A percentile compares a stretch with the other conserved stretches of the same genome.
Conservation (phyloP, 345 rosid genomes). For the Cardamine resedifolia region DNA sequence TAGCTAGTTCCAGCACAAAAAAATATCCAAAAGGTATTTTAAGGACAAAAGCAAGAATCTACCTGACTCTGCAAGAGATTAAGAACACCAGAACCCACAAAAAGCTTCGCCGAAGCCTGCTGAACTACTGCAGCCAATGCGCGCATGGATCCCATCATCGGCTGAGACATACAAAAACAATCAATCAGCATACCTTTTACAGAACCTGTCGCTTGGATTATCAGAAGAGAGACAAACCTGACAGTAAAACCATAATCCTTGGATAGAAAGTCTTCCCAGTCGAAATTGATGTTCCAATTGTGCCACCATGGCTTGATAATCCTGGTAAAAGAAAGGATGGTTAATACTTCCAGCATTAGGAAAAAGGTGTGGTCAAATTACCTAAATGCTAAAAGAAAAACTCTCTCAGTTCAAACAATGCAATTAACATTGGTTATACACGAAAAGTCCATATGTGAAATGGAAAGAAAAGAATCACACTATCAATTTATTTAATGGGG, state of each 20-base stretch:
- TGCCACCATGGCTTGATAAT: constrained; percentile 91
- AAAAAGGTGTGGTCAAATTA: constrained; percentile 3
- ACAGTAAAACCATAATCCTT: constrained; percentile 98
- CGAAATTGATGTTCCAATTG: constrained; percentile 98
- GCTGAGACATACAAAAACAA: constrained; percentile 50
- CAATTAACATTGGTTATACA: neutral
- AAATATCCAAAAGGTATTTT: neutral
- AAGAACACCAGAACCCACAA: constrained; percentile 84
- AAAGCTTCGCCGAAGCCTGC: constrained; percentile 76
- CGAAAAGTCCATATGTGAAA: constrained; percentile 6
- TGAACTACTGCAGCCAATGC: constrained; percentile 74
- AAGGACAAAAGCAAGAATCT: constrained; percentile 4
- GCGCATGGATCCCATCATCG: constrained; percentile 90
- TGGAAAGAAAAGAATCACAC: constrained; percentile 9
- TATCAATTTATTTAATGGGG: neutral
- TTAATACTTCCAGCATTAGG: constrained; percentile 8
- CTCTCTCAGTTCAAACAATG: constrained; percentile 19
- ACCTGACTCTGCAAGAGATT: constrained; percentile 98
- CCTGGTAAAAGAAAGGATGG: constrained; percentile 49
- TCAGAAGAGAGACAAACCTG: constrained; percentile 56
- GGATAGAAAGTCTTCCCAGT: constrained; percentile 92
- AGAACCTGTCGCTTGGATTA: constrained; percentile 2
- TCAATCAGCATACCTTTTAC: constrained; percentile 17
- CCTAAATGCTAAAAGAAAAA: neutral
- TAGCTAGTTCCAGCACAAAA: constrained; percentile 16